Conservation (phyloP, 2,329 filamentous ascomycete species). For the Colletotrichum gloeosporioides region DNA sequence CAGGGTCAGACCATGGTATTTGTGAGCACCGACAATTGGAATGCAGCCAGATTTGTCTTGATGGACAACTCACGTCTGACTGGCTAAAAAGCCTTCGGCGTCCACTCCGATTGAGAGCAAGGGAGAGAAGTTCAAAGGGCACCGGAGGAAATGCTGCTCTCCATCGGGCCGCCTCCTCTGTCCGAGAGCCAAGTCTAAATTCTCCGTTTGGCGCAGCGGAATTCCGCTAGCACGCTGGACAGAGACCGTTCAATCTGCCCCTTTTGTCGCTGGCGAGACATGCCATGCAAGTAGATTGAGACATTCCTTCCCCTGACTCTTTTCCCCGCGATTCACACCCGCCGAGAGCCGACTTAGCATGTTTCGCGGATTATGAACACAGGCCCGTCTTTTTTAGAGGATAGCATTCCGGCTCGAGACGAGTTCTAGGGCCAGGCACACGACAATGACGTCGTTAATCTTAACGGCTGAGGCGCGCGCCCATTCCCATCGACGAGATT, state of each 20-base stretch:
- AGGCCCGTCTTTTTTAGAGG: not conserved
- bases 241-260: not conserved
- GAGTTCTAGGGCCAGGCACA: not conserved
- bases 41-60: not conserved
- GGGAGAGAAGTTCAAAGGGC: not conserved
- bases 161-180: not conserved
- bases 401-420: not conserved
- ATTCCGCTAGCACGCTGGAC: not conserved
- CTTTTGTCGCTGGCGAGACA: not conserved
- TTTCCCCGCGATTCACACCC: not conserved
- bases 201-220: not conserved
- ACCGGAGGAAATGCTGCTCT: not conserved
- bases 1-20: not conserved
- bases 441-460: not conserved
- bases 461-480: not conserved
- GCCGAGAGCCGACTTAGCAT: not conserved
- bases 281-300: not conserved
- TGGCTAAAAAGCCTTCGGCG: not conserved
- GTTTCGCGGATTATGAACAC: not conserved
- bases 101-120: not conserved
- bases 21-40: not conserved
- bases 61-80: not conserved
- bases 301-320: not conserved
- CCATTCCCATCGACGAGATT: not conserved
- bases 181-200: not conserved